A percentile compares a stretch with the other conserved stretches of the same genome.
Evolutionary conservation across 192 early-diverging fungal genomes (phyloP).

Genomic region (Thamnidium elegans): DNA sequence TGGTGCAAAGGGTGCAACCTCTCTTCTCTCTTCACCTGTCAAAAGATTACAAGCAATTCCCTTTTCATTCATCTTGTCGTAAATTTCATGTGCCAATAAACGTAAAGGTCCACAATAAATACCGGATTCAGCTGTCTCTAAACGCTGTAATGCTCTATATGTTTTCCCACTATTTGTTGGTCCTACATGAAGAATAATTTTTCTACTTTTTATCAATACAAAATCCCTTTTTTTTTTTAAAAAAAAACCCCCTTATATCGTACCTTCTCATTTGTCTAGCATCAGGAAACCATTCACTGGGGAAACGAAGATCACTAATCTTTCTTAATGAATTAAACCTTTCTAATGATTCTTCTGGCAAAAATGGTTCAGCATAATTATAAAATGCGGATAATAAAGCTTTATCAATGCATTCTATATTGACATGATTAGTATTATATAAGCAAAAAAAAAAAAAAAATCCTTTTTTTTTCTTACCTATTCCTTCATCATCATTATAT

Average conservation of each 20-base stretch:
- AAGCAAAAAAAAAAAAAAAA: constrained; percentile 4
- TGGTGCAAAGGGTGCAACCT: constrained; percentile 42
- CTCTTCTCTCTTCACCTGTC: constrained; percentile 87
- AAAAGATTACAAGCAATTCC: constrained; percentile 80
- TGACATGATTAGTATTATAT: neutral
- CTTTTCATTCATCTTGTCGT: constrained; percentile 71
- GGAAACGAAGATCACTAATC: constrained; percentile 73
- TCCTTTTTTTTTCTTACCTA: constrained; percentile 10
- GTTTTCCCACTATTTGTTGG: constrained; percentile 99
- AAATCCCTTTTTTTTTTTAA: neutral
- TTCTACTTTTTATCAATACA: constrained; percentile 39
- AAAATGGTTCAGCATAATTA: constrained; percentile 31
- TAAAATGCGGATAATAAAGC: constrained; percentile 33
- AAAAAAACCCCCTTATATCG: neutral
- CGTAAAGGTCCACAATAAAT: constrained; percentile 91
- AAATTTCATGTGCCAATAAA: constrained; percentile 91
- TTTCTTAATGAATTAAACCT: constrained; percentile 51
- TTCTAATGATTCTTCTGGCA: constrained; percentile 39
- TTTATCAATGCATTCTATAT: constrained; percentile 11
- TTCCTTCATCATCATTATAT: neutral
- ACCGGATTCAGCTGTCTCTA: constrained; percentile 59
- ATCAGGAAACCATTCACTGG: constrained; percentile 74
- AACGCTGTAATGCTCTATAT: constrained; percentile 75
- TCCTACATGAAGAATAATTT: constrained; percentile 90
- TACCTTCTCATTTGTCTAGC: constrained; percentile 76